Evolutionary conservation across 371 early-diverging fungal genomes (phyloP).

Genomic region (Apophysomyces trapeziformis): DNA sequence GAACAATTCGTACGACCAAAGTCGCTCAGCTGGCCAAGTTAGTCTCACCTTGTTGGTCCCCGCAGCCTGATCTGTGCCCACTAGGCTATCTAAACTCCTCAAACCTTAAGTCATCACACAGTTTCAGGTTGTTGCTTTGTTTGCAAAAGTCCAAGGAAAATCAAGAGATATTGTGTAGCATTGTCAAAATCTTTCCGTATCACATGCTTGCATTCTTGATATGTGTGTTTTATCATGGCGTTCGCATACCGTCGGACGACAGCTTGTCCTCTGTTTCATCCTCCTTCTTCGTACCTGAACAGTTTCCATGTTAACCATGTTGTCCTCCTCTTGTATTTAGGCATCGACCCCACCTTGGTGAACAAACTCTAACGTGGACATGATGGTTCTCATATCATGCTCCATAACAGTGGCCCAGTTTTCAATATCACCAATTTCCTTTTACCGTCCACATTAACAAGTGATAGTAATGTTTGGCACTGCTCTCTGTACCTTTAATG

Average conservation of each 20-base stretch:
- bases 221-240: background rate
- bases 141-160: conserved; percentile 5
- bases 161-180: conserved; percentile 9
- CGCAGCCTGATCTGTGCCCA: conserved; percentile 9
- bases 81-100: background rate
- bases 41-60: conserved; percentile 6
- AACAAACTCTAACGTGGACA: conserved; percentile 37
- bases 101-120: conserved; percentile 9
- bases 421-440: conserved; percentile 83
- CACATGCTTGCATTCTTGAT: background rate
- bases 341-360: conserved; percentile 25
- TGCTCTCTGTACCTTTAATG: conserved; percentile 54
- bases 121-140: conserved; percentile 8
- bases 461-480: background rate
- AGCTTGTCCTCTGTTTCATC: conserved; percentile 12
- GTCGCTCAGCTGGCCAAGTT: background rate
- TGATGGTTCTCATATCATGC: conserved; percentile 32
- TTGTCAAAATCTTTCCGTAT: conserved; percentile 2
- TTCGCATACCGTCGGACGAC: conserved; percentile 26
- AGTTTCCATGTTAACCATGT: background rate
- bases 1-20: background rate
- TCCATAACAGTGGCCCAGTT: conserved; percentile 74
- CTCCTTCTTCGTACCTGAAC: background rate
- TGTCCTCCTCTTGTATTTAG: background rate
- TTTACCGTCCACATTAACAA: background rate